Evolutionary conservation across 257 asterid species (phyloP).

Genomic region (Ehretia macrophylla): DNA sequence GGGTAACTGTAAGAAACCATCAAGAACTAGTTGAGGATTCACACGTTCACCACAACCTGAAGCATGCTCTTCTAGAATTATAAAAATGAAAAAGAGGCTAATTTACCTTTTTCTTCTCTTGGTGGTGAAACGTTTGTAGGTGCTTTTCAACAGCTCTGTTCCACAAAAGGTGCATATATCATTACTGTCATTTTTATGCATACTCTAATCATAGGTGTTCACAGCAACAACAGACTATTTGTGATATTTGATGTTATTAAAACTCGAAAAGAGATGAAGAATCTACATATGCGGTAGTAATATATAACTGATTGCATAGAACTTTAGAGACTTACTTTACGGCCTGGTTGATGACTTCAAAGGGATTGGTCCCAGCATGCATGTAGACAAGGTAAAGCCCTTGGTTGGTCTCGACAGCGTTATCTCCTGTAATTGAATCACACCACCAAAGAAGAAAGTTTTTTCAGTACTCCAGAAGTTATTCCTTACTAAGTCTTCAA

Average conservation of each 20-base stretch:
- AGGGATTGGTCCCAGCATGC: conserved; percentile 93
- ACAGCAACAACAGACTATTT: too few relatives aligned
- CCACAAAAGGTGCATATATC: not conserved
- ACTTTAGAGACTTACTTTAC: conserved; percentile 59
- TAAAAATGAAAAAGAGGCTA: conserved; percentile 8
- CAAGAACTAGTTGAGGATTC: not conserved
- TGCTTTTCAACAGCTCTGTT: conserved; percentile 86
- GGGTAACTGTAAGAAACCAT: conserved; percentile 53
- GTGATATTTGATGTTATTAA: too few relatives aligned
- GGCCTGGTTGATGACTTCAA: conserved; percentile 86
- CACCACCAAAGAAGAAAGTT: conserved; percentile 20
- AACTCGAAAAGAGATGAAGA: too few relatives aligned
- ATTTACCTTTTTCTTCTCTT: conserved; percentile 77
- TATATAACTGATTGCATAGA: not conserved
- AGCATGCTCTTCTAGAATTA: conserved; percentile 5
- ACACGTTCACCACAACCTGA: not conserved
- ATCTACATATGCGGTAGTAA: not conserved
- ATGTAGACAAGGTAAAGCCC: conserved; percentile 82
- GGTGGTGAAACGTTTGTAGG: conserved; percentile 84
- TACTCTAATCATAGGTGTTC: too few relatives aligned
- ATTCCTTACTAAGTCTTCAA: conserved; percentile 13
- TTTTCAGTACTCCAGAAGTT: conserved; percentile 18
- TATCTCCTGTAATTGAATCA: conserved; percentile 72
- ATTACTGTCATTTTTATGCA: too few relatives aligned
- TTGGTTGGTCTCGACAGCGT: conserved; percentile 79